Percentiles rank a stretch among this genome's conserved stretches.
Evolutionary conservation across 2,329 filamentous ascomycete species (phyloP).

Genomic region (Ambrosiella beaveri): DNA sequence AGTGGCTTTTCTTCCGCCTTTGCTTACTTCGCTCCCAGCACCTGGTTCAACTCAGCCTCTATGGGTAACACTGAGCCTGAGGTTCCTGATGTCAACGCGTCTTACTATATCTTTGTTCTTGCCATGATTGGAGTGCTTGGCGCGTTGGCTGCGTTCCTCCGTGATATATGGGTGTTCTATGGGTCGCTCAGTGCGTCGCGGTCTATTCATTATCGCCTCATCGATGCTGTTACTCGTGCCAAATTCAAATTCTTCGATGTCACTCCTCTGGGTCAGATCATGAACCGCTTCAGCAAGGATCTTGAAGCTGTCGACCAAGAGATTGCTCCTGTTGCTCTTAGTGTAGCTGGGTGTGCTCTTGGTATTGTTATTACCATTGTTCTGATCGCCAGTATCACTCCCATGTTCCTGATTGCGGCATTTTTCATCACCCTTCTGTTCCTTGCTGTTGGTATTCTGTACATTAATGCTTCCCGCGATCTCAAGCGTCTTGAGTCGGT

Average conservation of each 20-base stretch:
- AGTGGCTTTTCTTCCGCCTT: slow-evolving; percentile 1
- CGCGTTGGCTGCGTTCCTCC: slow-evolving; percentile 61
- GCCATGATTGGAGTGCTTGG: slow-evolving; percentile 62
- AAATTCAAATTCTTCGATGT: slow-evolving; percentile 97
- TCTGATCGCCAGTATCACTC: slow-evolving; percentile 76
- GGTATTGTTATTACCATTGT: slow-evolving; percentile 68
- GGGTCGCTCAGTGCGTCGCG: slow-evolving; percentile 79
- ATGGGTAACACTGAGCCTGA: slow-evolving; percentile 4
- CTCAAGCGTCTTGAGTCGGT: slow-evolving; percentile 90
- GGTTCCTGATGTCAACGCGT: slow-evolving; percentile 46
- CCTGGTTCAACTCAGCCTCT: slow-evolving; percentile 6
- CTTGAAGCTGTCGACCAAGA: slow-evolving; percentile 91
- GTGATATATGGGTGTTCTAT: slow-evolving; percentile 81
- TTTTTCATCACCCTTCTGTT: slow-evolving; percentile 74
- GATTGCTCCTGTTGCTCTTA: slow-evolving; percentile 78
- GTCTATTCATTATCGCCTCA: slow-evolving; percentile 62
- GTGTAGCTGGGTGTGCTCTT: slow-evolving; percentile 46
- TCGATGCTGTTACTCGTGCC: slow-evolving; percentile 65
- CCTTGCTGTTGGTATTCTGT: slow-evolving; percentile 68
- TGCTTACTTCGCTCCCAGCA: slow-evolving; percentile 4
- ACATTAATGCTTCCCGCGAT: slow-evolving; percentile 82
- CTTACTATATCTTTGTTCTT: slow-evolving; percentile 73
- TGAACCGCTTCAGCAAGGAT: slow-evolving; percentile 98
- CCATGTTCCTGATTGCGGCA: slow-evolving; percentile 74
- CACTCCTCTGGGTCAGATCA: slow-evolving; percentile 85